These are phyloP conservation scores for Barbarea vulgaris DNA, from an alignment of 345 rosid species.

Conservation along the genomic window DNA sequence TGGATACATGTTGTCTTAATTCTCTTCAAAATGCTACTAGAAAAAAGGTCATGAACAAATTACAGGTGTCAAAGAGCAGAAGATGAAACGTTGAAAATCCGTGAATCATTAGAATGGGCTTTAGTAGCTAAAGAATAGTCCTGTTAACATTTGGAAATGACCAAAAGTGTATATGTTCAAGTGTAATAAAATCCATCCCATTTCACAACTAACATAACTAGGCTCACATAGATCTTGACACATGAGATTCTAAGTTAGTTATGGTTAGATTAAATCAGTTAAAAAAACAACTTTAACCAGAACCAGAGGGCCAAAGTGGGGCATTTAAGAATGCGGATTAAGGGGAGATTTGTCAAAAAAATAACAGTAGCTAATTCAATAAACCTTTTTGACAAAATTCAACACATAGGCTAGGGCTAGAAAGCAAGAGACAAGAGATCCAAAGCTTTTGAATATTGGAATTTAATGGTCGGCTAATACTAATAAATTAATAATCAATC, in stretches of 20 bases:
- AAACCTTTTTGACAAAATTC: constrained; percentile 35
- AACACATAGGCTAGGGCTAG: constrained; percentile 24
- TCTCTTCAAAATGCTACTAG: constrained; percentile 2
- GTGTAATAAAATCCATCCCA: neutral
- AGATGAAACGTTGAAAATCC: neutral
- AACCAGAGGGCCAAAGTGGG: constrained; percentile 13
- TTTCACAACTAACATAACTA: neutral
- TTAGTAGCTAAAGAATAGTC: neutral
- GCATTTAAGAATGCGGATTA: constrained; percentile 25
- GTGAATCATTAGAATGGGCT: neutral
- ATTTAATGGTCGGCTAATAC: neutral
- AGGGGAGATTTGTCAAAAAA: constrained; percentile 19
- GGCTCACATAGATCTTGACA: neutral
- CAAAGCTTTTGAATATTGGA: constrained; percentile 31
- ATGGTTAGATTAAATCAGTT: neutral
- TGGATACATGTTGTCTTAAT: constrained; percentile 11
- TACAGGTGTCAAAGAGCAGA: neutral
- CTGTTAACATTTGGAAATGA: neutral
- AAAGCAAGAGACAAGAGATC: constrained; percentile 12
- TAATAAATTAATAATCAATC: constrained; percentile 11
- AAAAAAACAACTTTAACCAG: constrained; percentile 11
- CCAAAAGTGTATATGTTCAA: neutral
- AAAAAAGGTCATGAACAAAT: constrained; percentile 14
- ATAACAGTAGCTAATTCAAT: constrained; percentile 15
- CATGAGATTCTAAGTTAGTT: constrained; percentile 2